Evolutionary conservation across 1,139 yeast species (phyloP).

Genomic region (Waltiozyma sp.): DNA sequence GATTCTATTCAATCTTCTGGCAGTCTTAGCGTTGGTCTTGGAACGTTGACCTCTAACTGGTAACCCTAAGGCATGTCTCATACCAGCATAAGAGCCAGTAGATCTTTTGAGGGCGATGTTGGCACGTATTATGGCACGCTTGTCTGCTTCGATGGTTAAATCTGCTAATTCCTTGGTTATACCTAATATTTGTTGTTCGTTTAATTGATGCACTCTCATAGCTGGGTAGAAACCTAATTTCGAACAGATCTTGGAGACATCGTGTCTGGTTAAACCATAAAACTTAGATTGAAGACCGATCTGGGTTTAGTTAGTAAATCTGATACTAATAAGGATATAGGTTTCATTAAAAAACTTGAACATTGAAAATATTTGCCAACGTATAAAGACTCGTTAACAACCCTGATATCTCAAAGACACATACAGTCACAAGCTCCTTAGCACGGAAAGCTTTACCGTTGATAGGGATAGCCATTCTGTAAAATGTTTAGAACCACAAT

Average conservation of each 20-base stretch:
- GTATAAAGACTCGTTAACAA: background rate
- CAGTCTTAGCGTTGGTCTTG: slow-evolving; percentile 81
- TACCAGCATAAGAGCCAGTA: slow-evolving; percentile 81
- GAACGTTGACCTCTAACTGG: slow-evolving; percentile 96
- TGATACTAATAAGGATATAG: background rate
- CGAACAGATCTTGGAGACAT: slow-evolving; percentile 76
- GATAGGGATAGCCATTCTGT: slow-evolving; percentile 59
- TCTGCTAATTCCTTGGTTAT: slow-evolving; percentile 80
- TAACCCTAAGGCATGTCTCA: slow-evolving; percentile 77
- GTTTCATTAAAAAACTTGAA: background rate
- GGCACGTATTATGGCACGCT: slow-evolving; percentile 64
- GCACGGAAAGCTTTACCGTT: slow-evolving; percentile 65
- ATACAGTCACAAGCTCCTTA: slow-evolving; percentile 26
- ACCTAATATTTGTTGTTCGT: slow-evolving; percentile 79
- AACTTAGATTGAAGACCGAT: slow-evolving; percentile 73
- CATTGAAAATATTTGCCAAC: background rate
- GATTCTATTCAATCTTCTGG: slow-evolving; percentile 70
- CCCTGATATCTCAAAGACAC: background rate
- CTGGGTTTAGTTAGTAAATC: slow-evolving; percentile 19
- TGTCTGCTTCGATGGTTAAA: slow-evolving; percentile 76
- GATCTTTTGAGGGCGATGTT: slow-evolving; percentile 73
- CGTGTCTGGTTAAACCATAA: slow-evolving; percentile 71
- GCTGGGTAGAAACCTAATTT: slow-evolving; percentile 83
- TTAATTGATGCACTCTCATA: slow-evolving; percentile 88
- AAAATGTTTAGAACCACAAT: background rate